Base-by-base conservation (phyloP, 768 basidiomycete species). In the Amanita pallidorosea region DNA sequence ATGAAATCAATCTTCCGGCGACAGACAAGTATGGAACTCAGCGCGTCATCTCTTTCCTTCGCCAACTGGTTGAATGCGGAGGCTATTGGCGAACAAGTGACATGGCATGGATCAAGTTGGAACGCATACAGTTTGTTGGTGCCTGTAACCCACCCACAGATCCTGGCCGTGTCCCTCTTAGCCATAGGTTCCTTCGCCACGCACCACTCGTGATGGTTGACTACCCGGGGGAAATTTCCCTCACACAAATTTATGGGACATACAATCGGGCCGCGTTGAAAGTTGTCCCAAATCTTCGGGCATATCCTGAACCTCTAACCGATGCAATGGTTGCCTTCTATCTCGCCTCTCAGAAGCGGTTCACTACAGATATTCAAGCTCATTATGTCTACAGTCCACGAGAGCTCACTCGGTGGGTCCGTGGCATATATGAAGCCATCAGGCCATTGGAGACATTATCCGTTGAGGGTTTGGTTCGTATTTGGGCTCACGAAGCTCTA, bases 91-190 rank as follows among this genome's bases (percentile, higher is more conserved):
- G 96, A 27, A 79, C 92, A 2, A 79, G 77, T 13, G 96, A 99
- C 67, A 88, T 93, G 80, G 80, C 93, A 12, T 99, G 95, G 94
- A 93, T 99, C 58, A 89, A 85, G 60, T 74, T 99, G 47, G 96
- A 98, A 65, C 82, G 96, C n/a, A 97, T 99, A 54, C 96, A 99
- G 65, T 98, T 99, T 62, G 96, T 99, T 41, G 96, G 96, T 45
- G 96, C 96, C 46, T 99, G 96, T 67, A 99, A 99, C 63, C 96
- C 96, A 22, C 96, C 96, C 3, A 98, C 96, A 15, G 96, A 99
- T 69, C 94, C 96, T 42, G 96, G 96, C 52, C 92, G 96, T 65
- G 94, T 98, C n/a, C 94, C 95, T 29, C 83, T 99, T 53, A 94
- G 82, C 54, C 93, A 96, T 64, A 84, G 96, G 53, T 99, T 99